Base-by-base conservation (phyloP, 306 rosid species). In the Gastrolobium bilobum region DNA sequence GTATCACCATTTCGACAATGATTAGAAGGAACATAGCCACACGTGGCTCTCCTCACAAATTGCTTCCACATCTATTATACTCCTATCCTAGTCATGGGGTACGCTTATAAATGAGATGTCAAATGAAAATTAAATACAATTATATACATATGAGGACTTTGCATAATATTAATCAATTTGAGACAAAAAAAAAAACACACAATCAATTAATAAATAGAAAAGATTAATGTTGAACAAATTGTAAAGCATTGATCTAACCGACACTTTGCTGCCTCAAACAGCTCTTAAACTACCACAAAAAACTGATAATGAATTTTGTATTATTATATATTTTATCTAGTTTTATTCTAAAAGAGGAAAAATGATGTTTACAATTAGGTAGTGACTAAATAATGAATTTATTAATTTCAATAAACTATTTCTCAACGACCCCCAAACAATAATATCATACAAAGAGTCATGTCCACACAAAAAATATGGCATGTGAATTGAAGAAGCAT, bases 1-100 rank as follows among this genome's bases (percentile, higher is more conserved):
- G 34, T 35, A 76, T 76, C 39, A 51, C 65, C 62, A 48, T 64
- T 14, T 38, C 54, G 39, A 51, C 73, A 40, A 53, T 77, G 67
- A 77, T 77, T 40, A 4, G 54, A 53, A 31, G 53, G 44, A 38
- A 51, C 53, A 39, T 4, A 51, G 15, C 54, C 40, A 64, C 62
- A 35, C 46, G 81, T 77, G 81, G 58, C 81, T 65, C 10, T 53
- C 39, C 46, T 30, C 56, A 29, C n/a, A 65, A 40, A n/a, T 77
- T 64, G 74, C 81, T 65, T 77, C 39, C 30, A 6, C 73, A 3
- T 26, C 43, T 50, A 10, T 38, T 6, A 0, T 30, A 65, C 50
- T 77, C 7, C 73, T 5, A 38, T 64, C 66, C 26, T 1, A 39
- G 20, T 62, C 72, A 62, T 52, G 6, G 79, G 53, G 13, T 9